Percentiles rank a stretch among this genome's conserved stretches.
These are phyloP conservation scores for Peniophora sp. DNA, from an alignment of 1,284 basidiomycete genomes.

Conservation along the genomic window DNA sequence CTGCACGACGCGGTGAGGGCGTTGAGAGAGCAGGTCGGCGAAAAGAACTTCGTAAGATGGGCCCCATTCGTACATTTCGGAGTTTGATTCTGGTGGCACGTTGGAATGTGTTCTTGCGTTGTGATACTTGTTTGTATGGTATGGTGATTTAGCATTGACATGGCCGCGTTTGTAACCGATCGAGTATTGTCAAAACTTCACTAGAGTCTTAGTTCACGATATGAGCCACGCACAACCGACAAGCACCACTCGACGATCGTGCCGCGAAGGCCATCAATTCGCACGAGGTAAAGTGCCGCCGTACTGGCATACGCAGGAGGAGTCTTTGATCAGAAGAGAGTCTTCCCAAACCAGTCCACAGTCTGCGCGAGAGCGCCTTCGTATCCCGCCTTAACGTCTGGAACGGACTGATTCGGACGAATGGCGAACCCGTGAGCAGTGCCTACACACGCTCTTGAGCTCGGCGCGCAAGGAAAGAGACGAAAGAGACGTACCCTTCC, in stretches of 20 bases:
- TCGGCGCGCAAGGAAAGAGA: background rate
- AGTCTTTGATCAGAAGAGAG: slow-evolving; percentile 11
- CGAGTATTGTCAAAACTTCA: too few species aligned
- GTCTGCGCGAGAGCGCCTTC: slow-evolving; percentile 29
- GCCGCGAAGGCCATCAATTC: too few species aligned
- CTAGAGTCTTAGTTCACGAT: too few species aligned
- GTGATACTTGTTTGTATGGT: too few species aligned
- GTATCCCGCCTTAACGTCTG: slow-evolving; percentile 32
- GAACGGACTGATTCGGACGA: slow-evolving; percentile 31
- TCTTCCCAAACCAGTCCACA: slow-evolving; percentile 28
- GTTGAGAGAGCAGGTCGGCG: background rate
- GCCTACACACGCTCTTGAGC: slow-evolving; percentile 16
- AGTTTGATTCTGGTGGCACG: too few species aligned
- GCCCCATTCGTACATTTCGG: background rate
- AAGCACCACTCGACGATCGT: too few species aligned
- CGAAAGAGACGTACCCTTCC: slow-evolving; percentile 40
- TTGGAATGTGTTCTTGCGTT: too few species aligned
- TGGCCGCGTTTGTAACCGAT: too few species aligned
- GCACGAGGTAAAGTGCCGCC: too few species aligned
- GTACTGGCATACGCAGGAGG: too few species aligned
- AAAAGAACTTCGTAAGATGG: background rate
- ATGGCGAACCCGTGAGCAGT: slow-evolving; percentile 41
- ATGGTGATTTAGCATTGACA: too few species aligned
- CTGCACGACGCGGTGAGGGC: slow-evolving; percentile 1
- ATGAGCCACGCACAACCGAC: too few species aligned